phyloP scores from a whole-genome alignment of 176 grass and related monocot genomes.

The Carex scoparia region DNA sequence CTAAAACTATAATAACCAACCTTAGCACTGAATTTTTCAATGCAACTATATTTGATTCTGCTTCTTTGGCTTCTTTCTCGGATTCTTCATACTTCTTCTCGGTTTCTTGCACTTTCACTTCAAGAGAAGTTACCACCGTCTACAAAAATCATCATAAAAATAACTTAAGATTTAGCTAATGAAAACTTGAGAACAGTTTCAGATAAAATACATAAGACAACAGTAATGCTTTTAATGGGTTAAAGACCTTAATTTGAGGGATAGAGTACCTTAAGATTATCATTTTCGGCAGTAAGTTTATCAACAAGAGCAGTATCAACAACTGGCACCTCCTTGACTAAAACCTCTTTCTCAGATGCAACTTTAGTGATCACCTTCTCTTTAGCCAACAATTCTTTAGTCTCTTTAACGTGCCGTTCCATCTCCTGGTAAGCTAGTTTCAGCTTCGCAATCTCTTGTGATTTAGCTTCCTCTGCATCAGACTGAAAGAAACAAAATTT shows the following conservation, averaged over 20 bases:
- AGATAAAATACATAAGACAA: slow-evolving; percentile 1
- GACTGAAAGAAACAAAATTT: slow-evolving; percentile 40
- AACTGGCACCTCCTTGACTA: slow-evolving; percentile 63
- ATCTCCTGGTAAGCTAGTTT: slow-evolving; percentile 69
- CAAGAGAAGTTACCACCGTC: slow-evolving; percentile 68
- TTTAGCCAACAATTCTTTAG: slow-evolving; percentile 56
- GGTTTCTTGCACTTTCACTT: slow-evolving; percentile 79
- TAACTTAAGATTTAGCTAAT: slow-evolving; percentile 20
- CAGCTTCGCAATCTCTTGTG: slow-evolving; percentile 71
- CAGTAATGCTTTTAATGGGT: slow-evolving; percentile 9
- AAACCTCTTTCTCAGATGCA: slow-evolving; percentile 42
- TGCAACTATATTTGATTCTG: slow-evolving; percentile 64
- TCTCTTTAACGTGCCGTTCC: slow-evolving; percentile 59
- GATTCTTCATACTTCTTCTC: slow-evolving; percentile 90
- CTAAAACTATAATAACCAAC: slow-evolving; percentile 47
- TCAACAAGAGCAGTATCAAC: slow-evolving; percentile 67
- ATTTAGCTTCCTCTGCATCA: slow-evolving; percentile 88
- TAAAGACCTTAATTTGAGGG: not conserved
- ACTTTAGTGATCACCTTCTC: slow-evolving; percentile 59
- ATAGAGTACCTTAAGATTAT: slow-evolving; percentile 69
- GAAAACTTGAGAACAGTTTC: slow-evolving; percentile 16
- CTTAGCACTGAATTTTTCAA: slow-evolving; percentile 79
- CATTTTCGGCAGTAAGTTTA: slow-evolving; percentile 86
- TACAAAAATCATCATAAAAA: slow-evolving; percentile 30
- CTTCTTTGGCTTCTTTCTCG: slow-evolving; percentile 55